Evolutionary conservation across 2,329 filamentous ascomycete species (phyloP).

Genomic region (Apiospora malaysiana): DNA sequence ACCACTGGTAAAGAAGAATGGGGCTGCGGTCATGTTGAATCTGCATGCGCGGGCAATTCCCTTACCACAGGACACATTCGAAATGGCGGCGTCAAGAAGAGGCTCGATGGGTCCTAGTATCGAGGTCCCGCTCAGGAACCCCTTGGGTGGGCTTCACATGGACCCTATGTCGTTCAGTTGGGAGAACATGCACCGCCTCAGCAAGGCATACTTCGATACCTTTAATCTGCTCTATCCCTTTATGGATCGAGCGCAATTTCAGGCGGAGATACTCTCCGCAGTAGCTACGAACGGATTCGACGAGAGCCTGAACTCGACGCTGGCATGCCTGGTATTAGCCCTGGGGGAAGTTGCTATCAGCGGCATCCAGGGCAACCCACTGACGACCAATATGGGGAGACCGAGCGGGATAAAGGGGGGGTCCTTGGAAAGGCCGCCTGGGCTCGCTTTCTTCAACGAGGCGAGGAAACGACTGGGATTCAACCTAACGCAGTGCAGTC

Average conservation of each 20-base stretch:
- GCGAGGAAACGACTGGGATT: slow-evolving; percentile 66
- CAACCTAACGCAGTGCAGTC: slow-evolving; percentile 56
- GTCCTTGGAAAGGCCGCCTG: slow-evolving; percentile 56
- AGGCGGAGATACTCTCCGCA: slow-evolving; percentile 50
- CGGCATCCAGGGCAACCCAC: slow-evolving; percentile 52
- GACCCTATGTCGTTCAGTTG: slow-evolving; percentile 44
- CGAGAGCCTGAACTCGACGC: slow-evolving; percentile 54
- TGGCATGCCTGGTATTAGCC: slow-evolving; percentile 63
- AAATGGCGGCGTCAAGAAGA: slow-evolving; percentile 24
- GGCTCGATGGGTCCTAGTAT: slow-evolving; percentile 26
- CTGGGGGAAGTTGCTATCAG: slow-evolving; percentile 64
- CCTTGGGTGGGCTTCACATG: slow-evolving; percentile 27
- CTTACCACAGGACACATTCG: slow-evolving; percentile 29
- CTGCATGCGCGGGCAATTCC: slow-evolving; percentile 32
- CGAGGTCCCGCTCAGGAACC: slow-evolving; percentile 26
- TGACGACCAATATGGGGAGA: slow-evolving; percentile 39
- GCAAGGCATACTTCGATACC: slow-evolving; percentile 63
- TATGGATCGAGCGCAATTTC: slow-evolving; percentile 62
- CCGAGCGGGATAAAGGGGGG: slow-evolving; percentile 61
- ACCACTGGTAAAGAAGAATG: slow-evolving; percentile 43
- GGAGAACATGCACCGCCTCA: slow-evolving; percentile 56
- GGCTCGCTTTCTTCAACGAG: slow-evolving; percentile 66
- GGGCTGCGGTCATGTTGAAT: slow-evolving; percentile 41
- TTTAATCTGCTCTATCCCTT: slow-evolving; percentile 65
- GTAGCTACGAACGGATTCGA: slow-evolving; percentile 56